A percentile compares a stretch with the other conserved stretches of the same genome.
These are phyloP conservation scores for Taphrina communis DNA, from an alignment of 1,139 yeast species.

Conservation along the genomic window DNA sequence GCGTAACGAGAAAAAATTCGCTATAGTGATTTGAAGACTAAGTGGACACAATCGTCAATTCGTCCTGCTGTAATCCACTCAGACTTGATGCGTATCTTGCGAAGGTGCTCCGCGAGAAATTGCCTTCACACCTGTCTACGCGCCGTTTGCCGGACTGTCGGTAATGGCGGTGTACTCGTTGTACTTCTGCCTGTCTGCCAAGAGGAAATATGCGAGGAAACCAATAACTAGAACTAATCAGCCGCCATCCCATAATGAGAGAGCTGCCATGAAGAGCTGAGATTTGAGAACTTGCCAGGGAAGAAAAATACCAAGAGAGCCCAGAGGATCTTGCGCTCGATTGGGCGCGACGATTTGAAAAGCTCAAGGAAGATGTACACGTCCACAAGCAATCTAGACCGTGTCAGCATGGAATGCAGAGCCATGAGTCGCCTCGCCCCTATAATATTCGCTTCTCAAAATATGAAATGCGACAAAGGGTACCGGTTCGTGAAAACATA, in stretches of 20 bases:
- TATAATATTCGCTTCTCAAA: not conserved
- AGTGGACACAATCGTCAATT: too few species aligned
- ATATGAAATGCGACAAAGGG: too few species aligned
- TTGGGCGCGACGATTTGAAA: conserved; percentile 39
- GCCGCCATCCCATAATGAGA: not conserved
- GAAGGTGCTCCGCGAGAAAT: not conserved
- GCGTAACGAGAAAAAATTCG: too few species aligned
- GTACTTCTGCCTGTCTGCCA: conserved; percentile 38
- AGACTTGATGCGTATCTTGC: too few species aligned
- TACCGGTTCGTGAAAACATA: not conserved
- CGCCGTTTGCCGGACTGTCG: conserved; percentile 29
- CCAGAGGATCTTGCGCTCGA: conserved; percentile 34
- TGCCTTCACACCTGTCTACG: not conserved
- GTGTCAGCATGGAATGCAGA: not conserved
- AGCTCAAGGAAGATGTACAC: conserved; percentile 41
- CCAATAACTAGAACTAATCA: conserved; percentile 12
- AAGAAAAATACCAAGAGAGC: conserved; percentile 10
- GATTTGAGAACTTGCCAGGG: not conserved
- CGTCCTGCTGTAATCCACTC: too few species aligned
- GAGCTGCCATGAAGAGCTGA: not conserved
- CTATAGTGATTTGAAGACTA: too few species aligned
- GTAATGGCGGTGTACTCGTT: conserved; percentile 33
- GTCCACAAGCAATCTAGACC: conserved; percentile 24
- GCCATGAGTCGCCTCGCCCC: too few species aligned
- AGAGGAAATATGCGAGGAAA: conserved; percentile 34